Percentiles rank a stretch among this genome's conserved stretches.
Conservation (phyloP, 108 stramenopile species). For the Mediolabrus comicus region DNA sequence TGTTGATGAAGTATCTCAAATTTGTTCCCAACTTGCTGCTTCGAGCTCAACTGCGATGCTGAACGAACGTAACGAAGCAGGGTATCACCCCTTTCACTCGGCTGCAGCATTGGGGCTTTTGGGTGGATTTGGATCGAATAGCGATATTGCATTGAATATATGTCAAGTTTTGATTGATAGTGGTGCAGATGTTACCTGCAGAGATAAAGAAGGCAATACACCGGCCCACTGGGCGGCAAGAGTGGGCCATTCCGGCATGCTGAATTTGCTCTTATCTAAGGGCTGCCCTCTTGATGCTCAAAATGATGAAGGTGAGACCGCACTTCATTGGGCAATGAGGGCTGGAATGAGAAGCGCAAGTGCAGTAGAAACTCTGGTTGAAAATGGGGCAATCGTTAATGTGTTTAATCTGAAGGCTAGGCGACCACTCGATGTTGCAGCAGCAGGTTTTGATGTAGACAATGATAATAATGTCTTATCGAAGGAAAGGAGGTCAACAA, state of each 20-base stretch:
- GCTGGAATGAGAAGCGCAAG: constrained; percentile 55
- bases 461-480: constrained; percentile 34
- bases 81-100: constrained; percentile 74
- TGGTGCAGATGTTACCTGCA: constrained; percentile 50
- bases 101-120: constrained; percentile 63
- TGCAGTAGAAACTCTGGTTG: constrained; percentile 60
- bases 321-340: constrained; percentile 88
- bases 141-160: constrained; percentile 45
- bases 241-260: constrained; percentile 64
- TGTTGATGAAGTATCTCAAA: constrained; percentile 42
- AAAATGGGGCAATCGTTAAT: constrained; percentile 68
- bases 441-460: constrained; percentile 69
- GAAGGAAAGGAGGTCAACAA: constrained; percentile 52
- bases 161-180: constrained; percentile 58
- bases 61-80: constrained; percentile 51
- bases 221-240: constrained; percentile 86
- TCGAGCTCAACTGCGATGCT: constrained; percentile 25
- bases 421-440: constrained; percentile 84
- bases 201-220: constrained; percentile 74
- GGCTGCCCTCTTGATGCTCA: constrained; percentile 69
- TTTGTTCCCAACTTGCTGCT: constrained; percentile 26
- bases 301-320: constrained; percentile 80
- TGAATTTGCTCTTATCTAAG: constrained; percentile 62
- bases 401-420: constrained; percentile 66
- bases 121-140: constrained; percentile 34